Percentiles rank a stretch among this genome's conserved stretches.
Conservation (phyloP, 2,329 filamentous ascomycete genomes). For the Metarhizium sp. region DNA sequence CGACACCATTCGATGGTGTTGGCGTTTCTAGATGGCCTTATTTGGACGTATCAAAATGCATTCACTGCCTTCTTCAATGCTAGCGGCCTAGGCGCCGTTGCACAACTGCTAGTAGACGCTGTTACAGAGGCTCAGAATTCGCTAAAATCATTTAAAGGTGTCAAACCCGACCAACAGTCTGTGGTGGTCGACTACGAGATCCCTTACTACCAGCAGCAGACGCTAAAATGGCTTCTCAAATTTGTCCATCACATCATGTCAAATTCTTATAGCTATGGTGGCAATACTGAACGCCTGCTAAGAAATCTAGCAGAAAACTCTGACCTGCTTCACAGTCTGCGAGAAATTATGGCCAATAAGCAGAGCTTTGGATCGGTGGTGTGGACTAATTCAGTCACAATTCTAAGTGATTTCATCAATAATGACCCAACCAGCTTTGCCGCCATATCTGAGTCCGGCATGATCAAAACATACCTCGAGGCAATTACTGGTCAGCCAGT, state of each 20-base stretch:
- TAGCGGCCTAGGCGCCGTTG: slow-evolving; percentile 80
- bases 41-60: slow-evolving; percentile 76
- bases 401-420: slow-evolving; percentile 93
- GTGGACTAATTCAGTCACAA: slow-evolving; percentile 89
- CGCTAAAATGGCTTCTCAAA: slow-evolving; percentile 86
- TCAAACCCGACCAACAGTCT: slow-evolving; percentile 60
- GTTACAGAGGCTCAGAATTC: slow-evolving; percentile 60
- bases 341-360: slow-evolving; percentile 72
- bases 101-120: slow-evolving; percentile 75
- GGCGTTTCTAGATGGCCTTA: slow-evolving; percentile 78
- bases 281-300: slow-evolving; percentile 80
- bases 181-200: slow-evolving; percentile 87
- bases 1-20: slow-evolving; percentile 77
- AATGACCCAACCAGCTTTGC: slow-evolving; percentile 97
- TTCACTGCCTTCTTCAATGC: slow-evolving; percentile 75
- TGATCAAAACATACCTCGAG: slow-evolving; percentile 79
- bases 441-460: slow-evolving; percentile 86
- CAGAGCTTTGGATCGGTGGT: slow-evolving; percentile 80
- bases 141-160: slow-evolving; percentile 60
- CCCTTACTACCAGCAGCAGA: slow-evolving; percentile 87
- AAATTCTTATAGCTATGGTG: slow-evolving; percentile 58
- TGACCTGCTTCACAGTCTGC: slow-evolving; percentile 68
- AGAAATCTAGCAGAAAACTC: slow-evolving; percentile 93
- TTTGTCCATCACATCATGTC: slow-evolving; percentile 94
- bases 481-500: slow-evolving; percentile 56